Conservation (phyloP, 106 monocot genomes). For the Apostasia ramifera region DNA sequence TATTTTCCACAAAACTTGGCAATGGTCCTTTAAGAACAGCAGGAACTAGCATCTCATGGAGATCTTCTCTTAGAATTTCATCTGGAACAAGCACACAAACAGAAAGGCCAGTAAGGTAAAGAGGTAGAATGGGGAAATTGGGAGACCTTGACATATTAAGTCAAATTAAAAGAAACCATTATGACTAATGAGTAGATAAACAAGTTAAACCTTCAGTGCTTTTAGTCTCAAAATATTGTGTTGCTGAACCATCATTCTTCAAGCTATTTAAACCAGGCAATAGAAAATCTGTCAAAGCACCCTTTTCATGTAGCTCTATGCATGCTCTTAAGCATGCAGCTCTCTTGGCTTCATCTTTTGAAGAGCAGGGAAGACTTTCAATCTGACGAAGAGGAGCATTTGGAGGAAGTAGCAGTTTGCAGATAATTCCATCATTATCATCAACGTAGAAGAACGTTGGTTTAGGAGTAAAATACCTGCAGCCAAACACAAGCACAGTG, state of each 20-base stretch:
- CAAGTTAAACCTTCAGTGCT: conserved; percentile 35
- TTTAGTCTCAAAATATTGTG: conserved; percentile 10
- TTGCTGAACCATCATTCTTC: conserved; percentile 19
- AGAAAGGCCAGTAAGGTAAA: not conserved
- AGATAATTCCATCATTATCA: conserved; percentile 52
- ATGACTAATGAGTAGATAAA: not conserved
- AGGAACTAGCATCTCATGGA: conserved; percentile 76
- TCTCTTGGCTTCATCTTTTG: conserved; percentile 93
- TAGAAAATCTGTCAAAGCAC: conserved; percentile 81
- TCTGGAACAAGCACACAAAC: conserved; percentile 31
- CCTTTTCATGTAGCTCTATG: conserved; percentile 53
- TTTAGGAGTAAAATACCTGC: conserved; percentile 68
- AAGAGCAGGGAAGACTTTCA: conserved; percentile 49
- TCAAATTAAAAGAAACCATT: not conserved
- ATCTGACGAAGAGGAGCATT: conserved; percentile 83
- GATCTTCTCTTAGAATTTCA: conserved; percentile 62
- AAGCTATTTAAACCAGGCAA: conserved; percentile 40
- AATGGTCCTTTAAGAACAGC: conserved; percentile 37
- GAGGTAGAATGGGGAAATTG: not conserved
- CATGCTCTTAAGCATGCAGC: conserved; percentile 80
- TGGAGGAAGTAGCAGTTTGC: conserved; percentile 77
- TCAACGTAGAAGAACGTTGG: conserved; percentile 70
- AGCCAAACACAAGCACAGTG: conserved; percentile 3
- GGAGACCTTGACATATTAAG: not conserved
- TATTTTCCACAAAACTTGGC: conserved; percentile 12